Evolutionary conservation across 2,329 filamentous ascomycete species (phyloP), one percentile per base, ranked within the genome.

Genomic region (Furcasterigmium furcatum): DNA sequence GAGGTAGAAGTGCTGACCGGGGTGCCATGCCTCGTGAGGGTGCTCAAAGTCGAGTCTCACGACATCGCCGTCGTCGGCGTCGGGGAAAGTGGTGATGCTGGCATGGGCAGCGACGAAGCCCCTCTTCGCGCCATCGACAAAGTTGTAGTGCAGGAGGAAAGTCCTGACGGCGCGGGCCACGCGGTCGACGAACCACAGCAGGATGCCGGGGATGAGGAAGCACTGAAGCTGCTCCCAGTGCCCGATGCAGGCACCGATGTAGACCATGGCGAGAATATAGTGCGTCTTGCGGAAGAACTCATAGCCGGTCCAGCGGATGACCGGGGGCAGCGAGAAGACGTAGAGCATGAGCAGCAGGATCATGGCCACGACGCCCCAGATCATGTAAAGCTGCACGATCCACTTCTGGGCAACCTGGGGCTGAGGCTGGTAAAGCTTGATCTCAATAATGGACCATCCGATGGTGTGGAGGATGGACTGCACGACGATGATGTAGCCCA

Each of bases 261-360:
- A 91, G 5, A 90, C 62, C 67, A 86, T 80, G 10, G 86, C 87
- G 3, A 90, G 69, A 12, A 89, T 70, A 54, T 88, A 88, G 59
- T 91, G 87, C 0, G 78, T 68, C 59, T 88, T 89, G 49, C 85
- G 77, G 71, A 91, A 91, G 64, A 86, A 82, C 56, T 91, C 87
- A 61, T 91, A 89, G 3, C 87, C 87, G 0, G 84, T 88, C 40
- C 76, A 63, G 9, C 76, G 73, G 46, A 90, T 85, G 1, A 74
- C 82, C 57, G 62, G 67, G 2, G 67, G 63, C 1, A 72, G 75
- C 48, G 82, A 84, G 43, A 87, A 68, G 5, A 82, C 57, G 47
- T 82, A 77, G 2, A 90, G 63, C 13, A 87, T 62, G 0, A 79
- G 71, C 1, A 90, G 63, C 5, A 90, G 62, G 5, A 77, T 68